Evolutionary conservation across 2,329 filamentous ascomycete genomes (phyloP), one percentile per base, ranked within the genome.

Genomic region (Fusarium luffae): DNA sequence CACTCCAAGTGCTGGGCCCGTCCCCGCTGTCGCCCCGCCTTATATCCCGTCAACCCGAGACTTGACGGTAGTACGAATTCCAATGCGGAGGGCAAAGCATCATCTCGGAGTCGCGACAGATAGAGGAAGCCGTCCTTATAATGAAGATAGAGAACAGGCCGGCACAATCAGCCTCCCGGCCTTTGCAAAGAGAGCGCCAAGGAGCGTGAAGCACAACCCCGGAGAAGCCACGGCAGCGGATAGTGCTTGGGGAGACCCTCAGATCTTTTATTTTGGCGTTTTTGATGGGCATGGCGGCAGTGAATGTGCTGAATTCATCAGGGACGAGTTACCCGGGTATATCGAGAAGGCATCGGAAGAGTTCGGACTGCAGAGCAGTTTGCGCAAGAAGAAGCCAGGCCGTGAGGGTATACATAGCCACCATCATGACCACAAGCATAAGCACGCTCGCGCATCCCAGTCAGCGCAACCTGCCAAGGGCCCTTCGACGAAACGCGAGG

Each of bases 201-300:
- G 93, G 66, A 90, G 86, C 73, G 81, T 85, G 54, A 81, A 79
- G 50, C 85, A 84, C 69, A 84, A 80, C 42, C 79, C 81, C 25
- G 87, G 84, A 66, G 89, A 89, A 79, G 89, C 87, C 51, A 93
- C 87, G 25, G 88, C 85, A 12, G 93, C 93, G 8, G 92, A 93
- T 61, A 92, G 90, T 69, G 89, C 92, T 3, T 92, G 89, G 68
- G 95, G 95, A 4, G 95, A 98, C 77, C 95, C 95, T 2, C 95
- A 98, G 78, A 91, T 98, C 34, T 99, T 99, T 80, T 99, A 98
- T 80, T 99, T 98, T 85, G 94, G 89, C 2, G 90, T 98, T 2
- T 99, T 98, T 76, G 96, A 99, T 79, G 96, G 96, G 4, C 96
- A 99, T 81, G 96, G 96, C 12, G 96, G 96, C 21, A 87, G 84